Conservation (phyloP, 164 flowering plant genomes). For the Sextonia rubra region DNA sequence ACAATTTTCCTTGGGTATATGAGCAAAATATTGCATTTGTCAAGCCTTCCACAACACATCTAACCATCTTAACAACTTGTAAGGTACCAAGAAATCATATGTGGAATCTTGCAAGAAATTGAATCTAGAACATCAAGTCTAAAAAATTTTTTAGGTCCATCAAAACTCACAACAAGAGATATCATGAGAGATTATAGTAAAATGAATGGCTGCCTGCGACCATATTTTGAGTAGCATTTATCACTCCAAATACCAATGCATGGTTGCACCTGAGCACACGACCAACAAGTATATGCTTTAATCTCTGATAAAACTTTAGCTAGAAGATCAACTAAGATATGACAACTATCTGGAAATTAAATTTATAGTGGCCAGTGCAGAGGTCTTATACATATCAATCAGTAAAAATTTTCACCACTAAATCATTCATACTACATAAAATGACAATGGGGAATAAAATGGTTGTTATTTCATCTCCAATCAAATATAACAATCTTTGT, state of each 20-base stretch:
- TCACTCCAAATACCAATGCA: constrained; percentile 99
- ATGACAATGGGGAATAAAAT: not conserved
- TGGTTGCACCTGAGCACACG: constrained; percentile 82
- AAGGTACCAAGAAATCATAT: not conserved
- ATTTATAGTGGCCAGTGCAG: not conserved
- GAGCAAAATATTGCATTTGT: constrained; percentile 87
- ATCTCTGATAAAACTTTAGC: not conserved
- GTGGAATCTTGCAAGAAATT: not conserved
- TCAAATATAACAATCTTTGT: too few species aligned
- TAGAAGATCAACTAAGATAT: not conserved
- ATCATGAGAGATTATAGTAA: constrained; percentile 87
- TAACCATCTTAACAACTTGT: not conserved
- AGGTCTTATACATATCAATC: not conserved
- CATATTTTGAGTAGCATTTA: constrained; percentile 92
- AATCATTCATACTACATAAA: not conserved
- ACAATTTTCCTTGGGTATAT: too few species aligned
- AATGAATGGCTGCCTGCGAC: constrained; percentile 94
- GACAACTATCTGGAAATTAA: not conserved
- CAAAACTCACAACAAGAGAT: constrained; percentile 64
- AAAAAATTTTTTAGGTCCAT: not conserved
- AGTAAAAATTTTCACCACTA: not conserved
- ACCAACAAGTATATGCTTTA: not conserved
- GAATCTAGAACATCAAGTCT: constrained; percentile 3
- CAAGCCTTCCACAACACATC: constrained; percentile 53
- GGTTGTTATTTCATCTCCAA: not conserved